A percentile compares a stretch with the other conserved stretches of the same genome.
Conservation (phyloP, 495 filamentous ascomycete species). For the Chaetomium fimeti region DNA sequence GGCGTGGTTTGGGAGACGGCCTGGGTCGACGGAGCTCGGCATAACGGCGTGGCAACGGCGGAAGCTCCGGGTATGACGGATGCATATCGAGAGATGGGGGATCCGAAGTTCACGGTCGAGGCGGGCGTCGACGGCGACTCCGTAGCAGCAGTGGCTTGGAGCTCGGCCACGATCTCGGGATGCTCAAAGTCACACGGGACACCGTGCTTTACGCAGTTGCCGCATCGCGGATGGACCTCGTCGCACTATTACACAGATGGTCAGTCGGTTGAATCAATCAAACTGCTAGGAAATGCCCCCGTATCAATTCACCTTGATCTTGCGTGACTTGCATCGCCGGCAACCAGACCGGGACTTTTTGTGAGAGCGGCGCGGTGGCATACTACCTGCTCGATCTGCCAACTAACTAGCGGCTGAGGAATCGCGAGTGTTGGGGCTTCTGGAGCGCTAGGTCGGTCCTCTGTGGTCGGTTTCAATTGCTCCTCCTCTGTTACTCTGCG, state of each 20-base stretch:
- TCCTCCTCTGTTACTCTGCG: constrained; percentile 10
- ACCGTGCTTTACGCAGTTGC: constrained; percentile 63
- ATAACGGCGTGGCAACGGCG: constrained; percentile 34
- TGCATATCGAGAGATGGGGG: constrained; percentile 30
- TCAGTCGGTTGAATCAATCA: not conserved
- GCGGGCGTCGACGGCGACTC: constrained; percentile 30
- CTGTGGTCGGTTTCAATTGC: not conserved
- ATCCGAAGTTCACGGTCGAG: constrained; percentile 34
- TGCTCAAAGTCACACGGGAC: constrained; percentile 61
- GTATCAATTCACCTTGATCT: constrained; percentile 55
- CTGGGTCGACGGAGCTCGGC: constrained; percentile 39
- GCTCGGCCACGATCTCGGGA: constrained; percentile 41
- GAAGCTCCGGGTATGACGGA: constrained; percentile 28
- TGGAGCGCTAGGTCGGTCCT: not conserved
- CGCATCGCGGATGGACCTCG: constrained; percentile 60
- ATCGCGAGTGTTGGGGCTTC: not conserved
- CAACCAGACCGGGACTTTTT: constrained; percentile 64
- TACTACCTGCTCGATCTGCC: constrained; percentile 24
- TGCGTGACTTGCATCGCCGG: constrained; percentile 58
- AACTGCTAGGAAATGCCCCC: not conserved
- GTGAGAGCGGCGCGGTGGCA: constrained; percentile 60
- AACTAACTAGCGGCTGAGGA: not conserved
- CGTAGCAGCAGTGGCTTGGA: constrained; percentile 27
- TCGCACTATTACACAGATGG: constrained; percentile 50
- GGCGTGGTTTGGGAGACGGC: constrained; percentile 39